Conservation (phyloP, 257 asterid genomes). For the Jaltomata sinuosa region DNA sequence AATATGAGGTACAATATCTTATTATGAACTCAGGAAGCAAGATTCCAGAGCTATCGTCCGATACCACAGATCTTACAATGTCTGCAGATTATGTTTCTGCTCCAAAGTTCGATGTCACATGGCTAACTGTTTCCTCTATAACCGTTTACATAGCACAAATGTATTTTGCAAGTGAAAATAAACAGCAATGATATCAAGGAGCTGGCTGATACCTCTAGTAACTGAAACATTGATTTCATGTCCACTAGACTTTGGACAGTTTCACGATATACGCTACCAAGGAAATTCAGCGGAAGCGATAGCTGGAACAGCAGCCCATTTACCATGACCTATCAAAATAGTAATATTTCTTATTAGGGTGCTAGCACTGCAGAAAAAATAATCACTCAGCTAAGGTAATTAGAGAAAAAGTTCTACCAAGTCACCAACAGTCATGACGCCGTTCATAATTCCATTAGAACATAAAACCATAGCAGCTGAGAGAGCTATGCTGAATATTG, state of each 20-base stretch:
- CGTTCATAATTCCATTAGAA: constrained; percentile 77
- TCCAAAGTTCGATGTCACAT: neutral
- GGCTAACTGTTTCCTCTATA: neutral
- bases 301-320: constrained; percentile 95
- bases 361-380: neutral
- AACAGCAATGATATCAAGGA: constrained; percentile 1
- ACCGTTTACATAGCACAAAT: neutral
- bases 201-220: constrained; percentile 67
- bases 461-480: constrained; percentile 92
- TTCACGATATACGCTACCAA: constrained; percentile 93
- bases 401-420: constrained; percentile 40
- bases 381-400: neutral
- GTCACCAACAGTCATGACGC: constrained; percentile 94
- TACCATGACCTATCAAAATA: constrained; percentile 75
- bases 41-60: neutral
- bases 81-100: neutral
- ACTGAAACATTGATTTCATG: constrained; percentile 95
- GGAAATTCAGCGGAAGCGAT: constrained; percentile 94
- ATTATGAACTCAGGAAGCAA: neutral
- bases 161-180: neutral
- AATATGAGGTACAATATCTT: neutral
- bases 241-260: constrained; percentile 86
- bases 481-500: constrained; percentile 78
- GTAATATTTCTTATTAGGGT: neutral
- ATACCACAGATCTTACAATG: neutral